These are phyloP conservation scores for Epichloe sibirici DNA, from an alignment of 2,329 filamentous ascomycete genomes.

Conservation along the genomic window DNA sequence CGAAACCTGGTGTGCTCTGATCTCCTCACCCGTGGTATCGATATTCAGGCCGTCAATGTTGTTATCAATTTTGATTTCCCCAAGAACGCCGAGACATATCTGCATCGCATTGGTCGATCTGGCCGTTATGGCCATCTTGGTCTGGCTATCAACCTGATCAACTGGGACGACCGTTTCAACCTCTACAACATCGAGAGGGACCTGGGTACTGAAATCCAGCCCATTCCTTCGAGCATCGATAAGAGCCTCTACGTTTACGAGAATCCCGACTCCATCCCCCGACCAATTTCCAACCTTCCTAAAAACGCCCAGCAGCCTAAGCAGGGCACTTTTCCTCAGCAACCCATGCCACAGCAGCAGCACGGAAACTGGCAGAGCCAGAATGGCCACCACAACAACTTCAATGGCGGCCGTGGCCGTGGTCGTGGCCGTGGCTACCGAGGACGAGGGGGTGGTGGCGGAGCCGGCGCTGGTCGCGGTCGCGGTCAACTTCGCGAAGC, in stretches of 20 bases:
- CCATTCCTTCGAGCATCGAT: constrained; percentile 90
- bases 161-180: constrained; percentile 98
- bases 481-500: constrained; percentile 24
- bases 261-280: constrained; percentile 84
- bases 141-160: constrained; percentile 97
- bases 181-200: constrained; percentile 98
- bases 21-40: constrained; percentile 93
- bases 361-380: constrained; percentile 32
- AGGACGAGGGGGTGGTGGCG: constrained; percentile 23
- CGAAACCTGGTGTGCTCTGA: constrained; percentile 98
- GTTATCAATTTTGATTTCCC: constrained; percentile 99
- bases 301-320: constrained; percentile 19
- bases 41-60: constrained; percentile 98
- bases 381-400: constrained; percentile 25
- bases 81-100: constrained; percentile 97
- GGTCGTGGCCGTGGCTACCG: constrained; percentile 28
- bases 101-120: constrained; percentile 95
- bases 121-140: constrained; percentile 94
- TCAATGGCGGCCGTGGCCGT: constrained; percentile 19
- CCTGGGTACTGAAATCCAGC: constrained; percentile 89
- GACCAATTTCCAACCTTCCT: constrained; percentile 50
- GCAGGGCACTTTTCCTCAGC: constrained; percentile 13
- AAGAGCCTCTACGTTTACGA: constrained; percentile 99
- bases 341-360: constrained; percentile 13
- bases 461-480: constrained; percentile 21